Evolutionary conservation across 441 rosid species (phyloP).

Genomic region (Croton setiger): DNA sequence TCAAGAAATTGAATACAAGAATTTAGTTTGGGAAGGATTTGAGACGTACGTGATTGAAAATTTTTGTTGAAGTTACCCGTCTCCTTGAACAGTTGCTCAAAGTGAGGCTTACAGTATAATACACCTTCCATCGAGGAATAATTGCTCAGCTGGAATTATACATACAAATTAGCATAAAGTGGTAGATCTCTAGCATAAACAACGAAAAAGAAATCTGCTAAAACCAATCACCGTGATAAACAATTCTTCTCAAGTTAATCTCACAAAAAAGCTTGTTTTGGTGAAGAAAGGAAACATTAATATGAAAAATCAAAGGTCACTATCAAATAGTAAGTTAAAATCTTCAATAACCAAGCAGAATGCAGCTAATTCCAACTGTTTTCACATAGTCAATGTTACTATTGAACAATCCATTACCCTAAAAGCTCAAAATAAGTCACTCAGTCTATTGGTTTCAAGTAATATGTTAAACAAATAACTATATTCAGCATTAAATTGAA

Average conservation of each 20-base stretch:
- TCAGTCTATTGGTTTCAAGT: background rate
- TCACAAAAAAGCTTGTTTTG: background rate
- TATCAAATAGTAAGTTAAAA: background rate
- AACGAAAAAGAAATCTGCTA: background rate
- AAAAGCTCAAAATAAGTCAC: background rate
- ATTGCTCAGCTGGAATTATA: conserved; percentile 65
- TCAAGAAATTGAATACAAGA: conserved; percentile 2
- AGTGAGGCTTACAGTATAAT: conserved; percentile 92
- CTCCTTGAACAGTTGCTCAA: conserved; percentile 95
- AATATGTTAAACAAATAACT: conserved; percentile 2
- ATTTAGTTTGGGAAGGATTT: conserved; percentile 8
- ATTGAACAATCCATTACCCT: background rate
- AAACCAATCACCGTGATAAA: conserved; percentile 2
- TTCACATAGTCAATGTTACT: background rate
- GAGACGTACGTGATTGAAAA: conserved; percentile 77
- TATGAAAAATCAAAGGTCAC: background rate
- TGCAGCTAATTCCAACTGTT: background rate
- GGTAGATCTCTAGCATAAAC: too few species aligned
- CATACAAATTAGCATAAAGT: conserved; percentile 16
- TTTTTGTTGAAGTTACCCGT: conserved; percentile 86
- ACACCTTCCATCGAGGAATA: conserved; percentile 99
- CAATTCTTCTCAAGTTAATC: background rate
- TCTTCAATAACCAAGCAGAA: background rate
- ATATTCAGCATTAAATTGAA: conserved; percentile 5
- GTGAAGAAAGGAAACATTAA: background rate